Base-by-base conservation (phyloP, 208 protist genomes). In the Leishmania gerbilli region DNA sequence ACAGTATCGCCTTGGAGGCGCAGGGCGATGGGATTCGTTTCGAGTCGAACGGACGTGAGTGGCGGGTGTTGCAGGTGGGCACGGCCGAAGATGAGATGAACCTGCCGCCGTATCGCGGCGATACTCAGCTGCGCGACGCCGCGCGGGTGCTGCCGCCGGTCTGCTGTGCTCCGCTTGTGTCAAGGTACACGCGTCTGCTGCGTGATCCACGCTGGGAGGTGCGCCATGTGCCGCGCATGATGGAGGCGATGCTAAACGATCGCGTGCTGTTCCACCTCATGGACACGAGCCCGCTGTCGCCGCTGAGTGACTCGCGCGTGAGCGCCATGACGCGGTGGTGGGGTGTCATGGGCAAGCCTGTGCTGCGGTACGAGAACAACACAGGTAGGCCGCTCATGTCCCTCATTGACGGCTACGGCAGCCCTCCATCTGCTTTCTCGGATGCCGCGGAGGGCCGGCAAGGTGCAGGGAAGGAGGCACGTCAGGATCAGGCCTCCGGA, bases 301-400 rank as follows among this genome's bases (percentile, higher is more conserved):
- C 67, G 37, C 88, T 95, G 75, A 88, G 87, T 27, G 88, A 95
- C 24, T 80, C 86, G 42, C 68, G 95, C 15, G 85, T 90, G 69
- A 84, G 89, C 47, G 91, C 90, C 24, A 84, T 89, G 49, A 87
- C 80, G 71, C 82, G 82, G 82, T 97, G 93, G 93, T 95, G 91
- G 92, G 69, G 67, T 15, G 42, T 74, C 37, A 47, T 76, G 79
- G 84, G 85, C 15, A 86, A 84, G 77, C 79, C 81, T 40, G 79
- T 91, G 17, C 82, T 95, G 49, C 53, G 82, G 24, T 84, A 80
- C 68, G 69, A 80, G 13, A 79, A 85, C 81, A 84, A 71, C 65
- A 75, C 55, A 42, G 79, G 79, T 7, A 76, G 80, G n/a, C 68
- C 84, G 45, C 65, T 85, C 49, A 19, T 78, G 67, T 40, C 27